Conservation (phyloP, 1,139 yeast species). For the Blastobotrys capitulatus region DNA sequence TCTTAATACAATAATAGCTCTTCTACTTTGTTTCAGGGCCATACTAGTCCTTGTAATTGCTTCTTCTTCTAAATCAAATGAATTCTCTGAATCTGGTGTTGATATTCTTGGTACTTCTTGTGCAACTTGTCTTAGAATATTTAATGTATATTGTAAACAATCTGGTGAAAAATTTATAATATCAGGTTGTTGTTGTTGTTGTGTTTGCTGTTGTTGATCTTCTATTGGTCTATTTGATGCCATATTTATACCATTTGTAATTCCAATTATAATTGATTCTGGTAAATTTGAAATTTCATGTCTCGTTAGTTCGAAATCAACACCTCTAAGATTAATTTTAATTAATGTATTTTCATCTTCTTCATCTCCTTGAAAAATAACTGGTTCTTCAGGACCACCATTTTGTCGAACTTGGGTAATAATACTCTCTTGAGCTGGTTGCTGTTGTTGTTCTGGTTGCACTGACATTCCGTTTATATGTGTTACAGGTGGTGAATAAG, state of each 20-base stretch:
- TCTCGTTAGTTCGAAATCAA: conserved; percentile 62
- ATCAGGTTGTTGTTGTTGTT: conserved; percentile 12
- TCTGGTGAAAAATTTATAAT: conserved; percentile 67
- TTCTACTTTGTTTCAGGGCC: conserved; percentile 54
- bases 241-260: conserved; percentile 73
- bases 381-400: not conserved
- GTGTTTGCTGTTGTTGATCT: not conserved
- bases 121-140: conserved; percentile 49
- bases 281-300: conserved; percentile 90
- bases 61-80: conserved; percentile 34
- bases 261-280: conserved; percentile 76
- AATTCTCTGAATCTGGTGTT: conserved; percentile 2
- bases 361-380: conserved; percentile 2
- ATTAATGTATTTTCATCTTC: conserved; percentile 34
- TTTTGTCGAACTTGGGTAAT: conserved; percentile 30
- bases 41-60: conserved; percentile 37
- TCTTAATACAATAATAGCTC: conserved; percentile 85
- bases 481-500: conserved; percentile 27
- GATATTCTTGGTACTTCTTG: conserved; percentile 4
- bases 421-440: conserved; percentile 20
- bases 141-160: conserved; percentile 78
- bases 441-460: conserved; percentile 4
- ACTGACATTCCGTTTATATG: conserved; percentile 26
- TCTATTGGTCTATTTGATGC: not conserved
- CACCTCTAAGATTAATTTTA: conserved; percentile 60